Conservation (phyloP, 2,329 filamentous ascomycete genomes). For the Aspergillus sp. region DNA sequence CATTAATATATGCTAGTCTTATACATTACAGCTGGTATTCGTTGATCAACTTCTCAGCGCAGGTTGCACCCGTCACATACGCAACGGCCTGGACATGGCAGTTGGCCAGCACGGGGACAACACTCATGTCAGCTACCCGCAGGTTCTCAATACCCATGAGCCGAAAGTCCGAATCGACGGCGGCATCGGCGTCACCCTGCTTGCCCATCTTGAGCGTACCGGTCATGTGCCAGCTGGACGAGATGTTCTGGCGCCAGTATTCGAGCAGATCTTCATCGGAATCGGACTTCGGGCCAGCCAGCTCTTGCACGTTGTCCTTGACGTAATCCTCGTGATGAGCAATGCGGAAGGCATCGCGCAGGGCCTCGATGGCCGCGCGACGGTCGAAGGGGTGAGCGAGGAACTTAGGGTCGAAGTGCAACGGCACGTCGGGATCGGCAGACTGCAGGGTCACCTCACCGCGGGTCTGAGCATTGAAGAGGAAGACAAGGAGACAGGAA, state of each 20-base stretch:
- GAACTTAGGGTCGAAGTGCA: slow-evolving; percentile 49
- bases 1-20: no score
- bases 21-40: slow-evolving; percentile 34
- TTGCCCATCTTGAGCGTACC: slow-evolving; percentile 55
- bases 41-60: slow-evolving; percentile 44
- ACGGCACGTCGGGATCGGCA: slow-evolving; percentile 44
- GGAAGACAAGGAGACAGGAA: slow-evolving; percentile 40
- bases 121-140: slow-evolving; percentile 40
- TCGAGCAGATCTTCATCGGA: slow-evolving; percentile 50
- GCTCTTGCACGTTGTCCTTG: slow-evolving; percentile 37
- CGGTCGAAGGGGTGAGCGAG: slow-evolving; percentile 51
- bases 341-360: slow-evolving; percentile 39
- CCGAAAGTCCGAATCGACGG: slow-evolving; percentile 42
- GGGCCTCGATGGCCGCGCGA: slow-evolving; percentile 43
- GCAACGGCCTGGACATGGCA: slow-evolving; percentile 49
- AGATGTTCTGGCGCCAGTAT: slow-evolving; percentile 40
- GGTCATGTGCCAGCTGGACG: slow-evolving; percentile 50
- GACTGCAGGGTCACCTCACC: slow-evolving; percentile 52
- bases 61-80: slow-evolving; percentile 48
- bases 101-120: slow-evolving; percentile 37
- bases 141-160: slow-evolving; percentile 33
- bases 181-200: slow-evolving; percentile 35
- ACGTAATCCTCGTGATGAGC: slow-evolving; percentile 39
- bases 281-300: slow-evolving; percentile 42
- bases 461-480: slow-evolving; percentile 49